Percentiles rank a stretch among this genome's conserved stretches.
These are phyloP conservation scores for Cladosporium colombiae DNA, from an alignment of 2,329 filamentous ascomycete genomes.

Conservation along the genomic window DNA sequence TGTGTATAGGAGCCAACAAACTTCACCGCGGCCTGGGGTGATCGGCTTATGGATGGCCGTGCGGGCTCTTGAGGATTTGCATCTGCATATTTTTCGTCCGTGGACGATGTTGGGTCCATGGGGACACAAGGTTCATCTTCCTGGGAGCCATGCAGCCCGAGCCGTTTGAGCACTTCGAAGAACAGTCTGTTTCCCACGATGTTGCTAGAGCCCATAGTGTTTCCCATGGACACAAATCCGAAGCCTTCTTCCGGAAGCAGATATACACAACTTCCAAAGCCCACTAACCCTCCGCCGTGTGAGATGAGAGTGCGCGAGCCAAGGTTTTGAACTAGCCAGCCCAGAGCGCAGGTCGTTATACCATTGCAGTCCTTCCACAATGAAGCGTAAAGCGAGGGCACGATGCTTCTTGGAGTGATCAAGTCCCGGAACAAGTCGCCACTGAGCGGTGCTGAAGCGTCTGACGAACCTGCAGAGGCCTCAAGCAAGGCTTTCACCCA, in stretches of 20 bases:
- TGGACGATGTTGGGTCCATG: not conserved
- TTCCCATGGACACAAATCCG: not conserved
- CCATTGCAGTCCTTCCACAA: not conserved
- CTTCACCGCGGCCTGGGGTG: not conserved
- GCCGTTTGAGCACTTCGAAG: not conserved
- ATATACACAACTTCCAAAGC: not conserved
- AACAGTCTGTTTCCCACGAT: not conserved
- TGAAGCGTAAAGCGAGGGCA: not conserved
- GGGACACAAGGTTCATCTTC: not conserved
- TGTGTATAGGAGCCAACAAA: not conserved
- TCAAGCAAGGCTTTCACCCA: constrained; percentile 20
- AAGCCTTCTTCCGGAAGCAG: not conserved
- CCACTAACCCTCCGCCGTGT: not conserved
- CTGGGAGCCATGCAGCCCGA: not conserved
- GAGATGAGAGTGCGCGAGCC: not conserved
- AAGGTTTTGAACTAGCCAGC: not conserved
- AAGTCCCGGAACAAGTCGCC: not conserved
- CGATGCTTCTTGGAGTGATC: not conserved
- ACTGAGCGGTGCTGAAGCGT: not conserved
- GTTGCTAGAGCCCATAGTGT: not conserved
- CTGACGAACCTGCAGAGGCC: not conserved
- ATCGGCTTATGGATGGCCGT: not conserved
- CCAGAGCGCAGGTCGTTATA: not conserved
- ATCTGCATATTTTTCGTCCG: not conserved
- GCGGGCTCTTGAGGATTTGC: not conserved